Evolutionary conservation across 345 rosid species (phyloP), one percentile per base, ranked within the genome.

Genomic region (Rubroshorea leprosula): DNA sequence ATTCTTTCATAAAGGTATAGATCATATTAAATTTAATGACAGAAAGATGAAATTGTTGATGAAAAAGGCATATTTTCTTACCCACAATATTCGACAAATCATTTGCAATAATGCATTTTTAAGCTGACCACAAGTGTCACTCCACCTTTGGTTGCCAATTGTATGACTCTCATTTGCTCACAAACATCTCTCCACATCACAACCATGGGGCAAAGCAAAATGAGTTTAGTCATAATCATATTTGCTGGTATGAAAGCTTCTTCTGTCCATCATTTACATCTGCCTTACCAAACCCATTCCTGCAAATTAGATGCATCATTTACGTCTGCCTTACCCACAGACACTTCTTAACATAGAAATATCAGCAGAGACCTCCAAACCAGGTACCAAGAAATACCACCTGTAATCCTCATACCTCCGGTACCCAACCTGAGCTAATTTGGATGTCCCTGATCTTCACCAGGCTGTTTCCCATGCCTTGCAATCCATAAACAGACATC

Each of bases 391-490:
- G n/a, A n/a, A n/a, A n/a, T n/a, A n/a, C n/a, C 12, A n/a, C n/a
- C n/a, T 35, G 1, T 44, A n/a, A 46, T 27, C 35, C 21, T 58
- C 23, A 11, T 22, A 35, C 43, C 10, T 23, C 41, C 49, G 9
- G n/a, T 18, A 25, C 26, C 23, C 54, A 47, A 49, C 21, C 53
- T 58, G 45, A 26, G 62, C 62, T n/a, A n/a, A n/a, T n/a, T n/a
- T n/a, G n/a, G n/a, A n/a, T 52, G 18, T 20, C 27, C 27, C 21
- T 47, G 54, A 41, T 69, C 86, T 72, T 96, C 98, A 92, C 98
- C 95, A 88, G 95, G 96, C 67, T 86, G 95, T 77, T 76, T 92
- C 52, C 95, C 95, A 66, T 84, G 92, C 60, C 12, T 65, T 5
- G 72, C 71, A 62, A 80, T 58, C 98, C 98, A 91, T 64, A 83